Base-by-base conservation (phyloP, 202 grass and related monocot genomes). In the Panicum hallii region DNA sequence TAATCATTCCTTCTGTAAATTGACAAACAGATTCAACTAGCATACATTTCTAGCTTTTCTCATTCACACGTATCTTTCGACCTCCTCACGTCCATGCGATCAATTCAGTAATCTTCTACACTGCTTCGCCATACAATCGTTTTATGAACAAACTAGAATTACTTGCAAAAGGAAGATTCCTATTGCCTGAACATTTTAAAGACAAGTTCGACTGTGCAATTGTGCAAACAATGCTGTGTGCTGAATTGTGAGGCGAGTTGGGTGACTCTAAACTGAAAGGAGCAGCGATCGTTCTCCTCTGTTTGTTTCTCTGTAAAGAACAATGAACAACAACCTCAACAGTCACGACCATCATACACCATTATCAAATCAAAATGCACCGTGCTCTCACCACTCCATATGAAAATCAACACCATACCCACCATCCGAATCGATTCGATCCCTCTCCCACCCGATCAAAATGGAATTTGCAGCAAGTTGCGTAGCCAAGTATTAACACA, bases 361-460 rank as follows among this genome's bases (percentile, higher is more conserved):
- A 1, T 45, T 67, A 75, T 40, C 43, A 65, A 70, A 83, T 56
- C 36, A 13, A 82, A 86, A 87, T 55, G 6, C 61, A 41, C 43
- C 9, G 7, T 61, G 53, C 46, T 82, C 28, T n/a, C 10, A 30
- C 66, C 26, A 71, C 30, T 75, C 36, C 87, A 41, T 61, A 78
- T 7, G 28, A 53, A 66, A 83, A 87, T n/a, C 17, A 50, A 3
- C 8, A 41, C 52, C 55, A 65, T 41, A 53, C 62, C 45, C 46
- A 28, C 43, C 49, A 82, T 78, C 73, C 79, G 79, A 9, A 78
- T 38, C 32, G 50, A 50, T 65, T 61, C 63, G 34, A 77, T 43
- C 23, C 19, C 41, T 28, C 8, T 40, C 72, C 60, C 22, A 60
- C 50, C 53, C 6, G 69, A 65, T 77, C 75, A 70, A 90, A 90